Evolutionary conservation across 164 flowering plant species (phyloP).

Genomic region (Buxus sempervirens): DNA sequence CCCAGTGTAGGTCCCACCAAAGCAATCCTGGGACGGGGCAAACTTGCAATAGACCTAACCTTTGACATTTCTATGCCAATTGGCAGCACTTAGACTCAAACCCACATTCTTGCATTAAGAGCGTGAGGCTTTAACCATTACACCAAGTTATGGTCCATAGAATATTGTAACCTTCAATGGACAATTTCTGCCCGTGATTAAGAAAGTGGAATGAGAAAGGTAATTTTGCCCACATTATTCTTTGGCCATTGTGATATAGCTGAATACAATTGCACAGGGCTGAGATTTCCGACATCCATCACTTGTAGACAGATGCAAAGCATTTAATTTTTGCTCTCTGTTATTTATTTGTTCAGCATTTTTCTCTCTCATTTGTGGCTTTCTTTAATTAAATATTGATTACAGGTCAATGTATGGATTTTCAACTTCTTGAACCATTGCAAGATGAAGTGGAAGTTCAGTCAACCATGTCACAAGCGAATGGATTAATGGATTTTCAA

Average conservation of each 20-base stretch:
- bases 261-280: background rate
- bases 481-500: background rate
- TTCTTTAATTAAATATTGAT: background rate
- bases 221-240: background rate
- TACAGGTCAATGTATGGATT: slow-evolving; percentile 8
- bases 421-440: background rate
- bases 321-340: background rate
- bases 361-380: background rate
- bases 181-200: no score
- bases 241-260: background rate
- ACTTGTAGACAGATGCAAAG: background rate
- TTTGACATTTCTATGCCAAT: no score
- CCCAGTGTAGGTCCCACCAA: no score
- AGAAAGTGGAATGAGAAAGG: no score
- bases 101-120: no score
- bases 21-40: no score
- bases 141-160: no score
- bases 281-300: background rate
- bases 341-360: background rate
- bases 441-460: background rate
- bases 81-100: no score
- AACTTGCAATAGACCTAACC: no score
- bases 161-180: no score
- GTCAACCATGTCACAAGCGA: background rate
- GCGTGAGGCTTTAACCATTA: no score